Evolutionary conservation across 116 monocot genomes (phyloP).

Genomic region (Cymodocea nodosa): DNA sequence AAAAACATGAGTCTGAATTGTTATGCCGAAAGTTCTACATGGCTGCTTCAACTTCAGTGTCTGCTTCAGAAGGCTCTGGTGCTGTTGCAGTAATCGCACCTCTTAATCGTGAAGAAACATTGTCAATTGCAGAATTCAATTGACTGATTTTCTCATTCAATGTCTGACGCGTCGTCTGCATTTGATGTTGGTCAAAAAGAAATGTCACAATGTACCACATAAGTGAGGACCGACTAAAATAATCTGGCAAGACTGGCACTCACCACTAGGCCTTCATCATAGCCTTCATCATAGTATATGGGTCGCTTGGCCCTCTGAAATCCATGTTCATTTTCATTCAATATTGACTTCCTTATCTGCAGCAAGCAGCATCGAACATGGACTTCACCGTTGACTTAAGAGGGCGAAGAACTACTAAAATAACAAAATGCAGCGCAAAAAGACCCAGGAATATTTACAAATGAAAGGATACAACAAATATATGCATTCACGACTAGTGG

Average conservation of each 20-base stretch:
- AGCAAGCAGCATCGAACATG: no score
- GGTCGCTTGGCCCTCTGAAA: constrained; percentile 54
- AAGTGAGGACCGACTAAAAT: not conserved
- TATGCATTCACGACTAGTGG: not conserved
- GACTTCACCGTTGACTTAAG: no score
- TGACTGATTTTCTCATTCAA: constrained; percentile 73
- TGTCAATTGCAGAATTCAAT: constrained; percentile 83
- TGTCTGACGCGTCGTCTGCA: constrained; percentile 67
- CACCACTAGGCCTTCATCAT: constrained; percentile 70
- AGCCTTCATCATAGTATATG: constrained; percentile 58
- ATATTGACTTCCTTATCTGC: constrained; percentile 64
- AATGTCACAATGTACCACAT: not conserved
- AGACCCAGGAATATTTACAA: not conserved
- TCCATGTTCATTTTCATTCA: constrained; percentile 85
- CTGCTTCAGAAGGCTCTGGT: constrained; percentile 32
- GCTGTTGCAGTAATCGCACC: constrained; percentile 13
- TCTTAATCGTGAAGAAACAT: constrained; percentile 55
- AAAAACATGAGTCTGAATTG: no score
- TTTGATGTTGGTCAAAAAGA: not conserved
- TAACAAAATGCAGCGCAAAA: no score
- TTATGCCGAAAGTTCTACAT: constrained; percentile 13
- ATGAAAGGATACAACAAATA: not conserved
- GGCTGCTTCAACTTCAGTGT: constrained; percentile 49
- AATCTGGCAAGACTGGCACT: not conserved
- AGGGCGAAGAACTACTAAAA: no score